Evolutionary conservation across 2,329 filamentous ascomycete species (phyloP).

Genomic region (Nothopassalora personata): DNA sequence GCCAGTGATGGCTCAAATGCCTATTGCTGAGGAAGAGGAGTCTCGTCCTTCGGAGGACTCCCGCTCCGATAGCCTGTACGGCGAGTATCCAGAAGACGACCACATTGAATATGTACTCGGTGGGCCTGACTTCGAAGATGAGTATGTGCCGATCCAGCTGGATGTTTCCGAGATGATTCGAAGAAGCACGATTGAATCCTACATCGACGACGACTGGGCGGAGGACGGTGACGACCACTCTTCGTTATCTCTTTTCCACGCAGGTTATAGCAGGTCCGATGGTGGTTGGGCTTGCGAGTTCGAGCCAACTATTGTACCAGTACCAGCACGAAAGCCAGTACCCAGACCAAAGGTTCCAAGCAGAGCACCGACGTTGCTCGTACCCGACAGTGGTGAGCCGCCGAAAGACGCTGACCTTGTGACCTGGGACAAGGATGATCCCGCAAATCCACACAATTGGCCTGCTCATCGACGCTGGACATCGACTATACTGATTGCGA

Average conservation of each 20-base stretch:
- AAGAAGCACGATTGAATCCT: constrained; percentile 12
- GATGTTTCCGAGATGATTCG: constrained; percentile 3
- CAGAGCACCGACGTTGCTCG: constrained; percentile 7
- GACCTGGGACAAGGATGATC: constrained; percentile 40
- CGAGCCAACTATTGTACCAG: constrained; percentile 1
- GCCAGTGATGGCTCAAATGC: not conserved
- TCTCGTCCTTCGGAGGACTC: not conserved
- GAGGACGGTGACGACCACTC: constrained; percentile 6
- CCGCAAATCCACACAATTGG: constrained; percentile 40
- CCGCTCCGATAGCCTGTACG: not conserved
- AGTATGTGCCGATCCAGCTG: not conserved
- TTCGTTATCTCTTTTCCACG: constrained; percentile 12
- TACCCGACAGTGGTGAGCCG: not conserved
- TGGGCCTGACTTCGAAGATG: not conserved
- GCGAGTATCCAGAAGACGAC: not conserved
- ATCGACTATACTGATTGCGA: constrained; percentile 36
- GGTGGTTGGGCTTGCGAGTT: not conserved
- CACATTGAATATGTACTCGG: not conserved
- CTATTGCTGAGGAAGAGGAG: not conserved
- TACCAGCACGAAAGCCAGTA: constrained; percentile 6
- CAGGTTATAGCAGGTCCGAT: constrained; percentile 3
- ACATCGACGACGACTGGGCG: constrained; percentile 9
- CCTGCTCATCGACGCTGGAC: constrained; percentile 37
- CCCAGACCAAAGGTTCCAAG: constrained; percentile 11
- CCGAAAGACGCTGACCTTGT: constrained; percentile 32